Evolutionary conservation across 164 flowering plant genomes (phyloP), one percentile per base, ranked within the genome.

Genomic region (Nymphaea colorata): DNA sequence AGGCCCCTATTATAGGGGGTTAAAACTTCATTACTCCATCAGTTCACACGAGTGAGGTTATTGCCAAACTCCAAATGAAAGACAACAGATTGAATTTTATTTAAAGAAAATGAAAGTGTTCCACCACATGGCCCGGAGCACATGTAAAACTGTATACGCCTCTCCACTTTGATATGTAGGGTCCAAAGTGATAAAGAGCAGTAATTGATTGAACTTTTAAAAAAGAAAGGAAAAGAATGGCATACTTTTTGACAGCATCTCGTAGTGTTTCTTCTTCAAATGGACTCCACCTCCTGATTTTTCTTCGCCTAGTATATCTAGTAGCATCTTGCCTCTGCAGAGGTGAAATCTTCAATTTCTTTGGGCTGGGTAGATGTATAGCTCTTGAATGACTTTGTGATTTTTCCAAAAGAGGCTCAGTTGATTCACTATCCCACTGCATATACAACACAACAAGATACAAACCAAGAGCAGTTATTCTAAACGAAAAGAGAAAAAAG

Each of bases 211-310:
- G 36, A 25, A 25, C 55, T 47, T 47, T 47, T 47, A 47, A 47
- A 47, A 7, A 14, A 47, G 55, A 6, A 14, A 47, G 12, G 3
- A 55, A 64, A n/a, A 67, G 3, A 5, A 4, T 44, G 14, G 3
- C 84, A 65, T 82, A 90, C 93, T 78, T 79, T 64, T 80, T 42
- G 15, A 89, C 93, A 12, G 80, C 93, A 43, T 70, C 67, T 70
- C 87, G 78, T 73, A 91, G 66, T 2, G 90, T 79, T 69, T 91
- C 91, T 78, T 91, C 95, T 72, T 91, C 97, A 62, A 66, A 6
- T 41, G 72, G 15, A 62, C 82, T 91, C 97, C 97, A 91, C 65
- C 11, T 77, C 74, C 65, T 87, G 11, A 2, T 51, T 59, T 44
- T 70, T 76, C 93, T 84, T 74, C 87, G 85, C 55, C 70, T 76